A percentile compares a stretch with the other conserved stretches of the same genome.
These are phyloP conservation scores for Hippophae rhamnoides DNA, from an alignment of 306 rosid species.

Conservation along the genomic window DNA sequence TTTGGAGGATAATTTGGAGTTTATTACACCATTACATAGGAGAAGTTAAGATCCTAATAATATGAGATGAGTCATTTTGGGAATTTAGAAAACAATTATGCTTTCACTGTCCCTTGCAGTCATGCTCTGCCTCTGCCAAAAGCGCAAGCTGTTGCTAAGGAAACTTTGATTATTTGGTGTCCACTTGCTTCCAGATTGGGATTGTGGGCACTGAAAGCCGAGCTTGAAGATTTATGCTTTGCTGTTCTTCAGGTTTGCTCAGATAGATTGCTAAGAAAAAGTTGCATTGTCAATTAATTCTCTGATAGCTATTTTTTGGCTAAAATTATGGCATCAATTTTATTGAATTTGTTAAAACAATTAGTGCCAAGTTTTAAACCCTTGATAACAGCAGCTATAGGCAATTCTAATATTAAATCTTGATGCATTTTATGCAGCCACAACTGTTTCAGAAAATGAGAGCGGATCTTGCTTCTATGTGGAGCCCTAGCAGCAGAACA, in stretches of 20 bases:
- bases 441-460: constrained; percentile 71
- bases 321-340: not conserved
- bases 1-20: constrained; percentile 4
- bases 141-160: constrained; percentile 94
- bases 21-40: not conserved
- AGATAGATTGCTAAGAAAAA: not conserved
- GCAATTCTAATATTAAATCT: constrained; percentile 3
- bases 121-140: constrained; percentile 67
- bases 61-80: too few relatives aligned
- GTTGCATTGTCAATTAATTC: not conserved
- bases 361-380: constrained; percentile 4
- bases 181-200: constrained; percentile 97
- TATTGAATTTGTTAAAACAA: not conserved
- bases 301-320: not conserved
- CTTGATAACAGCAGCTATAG: not conserved
- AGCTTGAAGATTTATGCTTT: constrained; percentile 89
- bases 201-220: constrained; percentile 91
- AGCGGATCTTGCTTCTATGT: constrained; percentile 87
- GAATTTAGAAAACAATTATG: too few relatives aligned
- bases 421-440: constrained; percentile 53
- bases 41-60: too few relatives aligned
- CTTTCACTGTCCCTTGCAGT: constrained; percentile 31
- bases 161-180: constrained; percentile 91
- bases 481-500: constrained; percentile 54
- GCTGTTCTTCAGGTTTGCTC: constrained; percentile 80